Evolutionary conservation across 2,329 filamentous ascomycete species (phyloP), one percentile per base, ranked within the genome.

Genomic region (Didymella segeticola): DNA sequence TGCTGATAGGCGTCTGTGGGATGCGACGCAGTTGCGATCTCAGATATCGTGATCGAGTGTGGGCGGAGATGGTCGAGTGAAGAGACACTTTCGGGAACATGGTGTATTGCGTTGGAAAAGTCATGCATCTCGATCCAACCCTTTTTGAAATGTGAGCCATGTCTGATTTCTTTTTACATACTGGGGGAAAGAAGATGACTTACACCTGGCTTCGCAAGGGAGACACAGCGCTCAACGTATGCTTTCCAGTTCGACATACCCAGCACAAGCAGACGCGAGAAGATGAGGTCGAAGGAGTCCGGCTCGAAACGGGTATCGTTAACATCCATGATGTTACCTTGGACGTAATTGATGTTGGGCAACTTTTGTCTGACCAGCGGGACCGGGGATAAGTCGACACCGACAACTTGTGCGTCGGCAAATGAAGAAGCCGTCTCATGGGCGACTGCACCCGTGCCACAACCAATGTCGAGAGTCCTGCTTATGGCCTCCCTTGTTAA

Each of bases 271-370:
- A 80, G 55, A 61, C 79, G 63, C 71, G 78, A 63, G 79, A 81
- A 76, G 79, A 86, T 79, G 60, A 82, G 79, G 67, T 86, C 83
- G 62, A 83, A 85, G 10, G 70, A 48, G 64, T 27, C 77, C 68
- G 12, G 75, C 67, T 43, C 80, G 81, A 47, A 77, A 64, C 84
- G 84, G 4, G 42, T 19, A 43, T 55, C 45, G 5, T 22, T 10
- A 11, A 34, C 15, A 4, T 48, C 22, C 37, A 48, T 41, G 46
- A 48, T 42, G 12, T 48, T 42, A 15, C 48, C 56, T 50, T 62
- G 47, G 17, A 61, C 43, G 25, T 47, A 62, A 3, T 41, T 19
- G 11, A 63, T 51, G 25, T 66, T 59, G 7, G 55, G 25, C 17
- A 61, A 30, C 48, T 42, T 48, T 17, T 42, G 17, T 15, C 43